phyloP scores from a whole-genome alignment of 73 alveolate species.

The Breviolum minutum region DNA sequence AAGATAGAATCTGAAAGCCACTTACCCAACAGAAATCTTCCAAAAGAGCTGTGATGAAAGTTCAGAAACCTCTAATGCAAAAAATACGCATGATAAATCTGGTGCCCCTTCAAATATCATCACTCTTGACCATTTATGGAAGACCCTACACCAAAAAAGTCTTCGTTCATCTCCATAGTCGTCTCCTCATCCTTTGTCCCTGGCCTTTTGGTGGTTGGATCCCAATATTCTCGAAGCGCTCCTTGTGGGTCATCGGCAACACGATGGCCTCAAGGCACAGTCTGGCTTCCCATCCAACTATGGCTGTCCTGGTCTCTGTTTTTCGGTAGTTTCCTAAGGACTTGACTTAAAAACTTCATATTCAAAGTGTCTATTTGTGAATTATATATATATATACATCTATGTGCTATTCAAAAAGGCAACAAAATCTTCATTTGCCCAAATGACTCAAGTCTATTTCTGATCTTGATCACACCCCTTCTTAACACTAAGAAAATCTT shows the following conservation, averaged over 20 bases:
- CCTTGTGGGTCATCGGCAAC: constrained; percentile 99
- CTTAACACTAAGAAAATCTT: background rate
- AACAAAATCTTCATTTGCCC: too few species aligned
- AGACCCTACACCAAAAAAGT: background rate
- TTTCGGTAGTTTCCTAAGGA: background rate
- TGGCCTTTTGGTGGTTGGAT: constrained; percentile 99
- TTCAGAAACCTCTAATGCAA: too few species aligned
- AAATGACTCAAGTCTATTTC: too few species aligned
- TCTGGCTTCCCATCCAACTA: too few species aligned
- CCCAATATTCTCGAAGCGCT: constrained; percentile 99
- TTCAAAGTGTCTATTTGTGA: too few species aligned
- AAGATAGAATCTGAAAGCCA: background rate
- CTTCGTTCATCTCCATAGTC: background rate
- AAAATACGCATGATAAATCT: background rate
- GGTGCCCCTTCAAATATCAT: background rate
- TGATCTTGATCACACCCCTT: background rate
- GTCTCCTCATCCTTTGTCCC: background rate
- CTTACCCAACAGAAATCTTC: too few species aligned
- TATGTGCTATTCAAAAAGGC: too few species aligned
- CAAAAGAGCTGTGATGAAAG: too few species aligned
- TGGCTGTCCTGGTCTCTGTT: background rate
- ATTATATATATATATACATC: too few species aligned
- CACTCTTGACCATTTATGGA: background rate
- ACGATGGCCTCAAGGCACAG: constrained; percentile 96
- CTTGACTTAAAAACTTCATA: background rate